Evolutionary conservation across 805 yeast genomes (phyloP).

Genomic region (Blastobotrys attinorum): DNA sequence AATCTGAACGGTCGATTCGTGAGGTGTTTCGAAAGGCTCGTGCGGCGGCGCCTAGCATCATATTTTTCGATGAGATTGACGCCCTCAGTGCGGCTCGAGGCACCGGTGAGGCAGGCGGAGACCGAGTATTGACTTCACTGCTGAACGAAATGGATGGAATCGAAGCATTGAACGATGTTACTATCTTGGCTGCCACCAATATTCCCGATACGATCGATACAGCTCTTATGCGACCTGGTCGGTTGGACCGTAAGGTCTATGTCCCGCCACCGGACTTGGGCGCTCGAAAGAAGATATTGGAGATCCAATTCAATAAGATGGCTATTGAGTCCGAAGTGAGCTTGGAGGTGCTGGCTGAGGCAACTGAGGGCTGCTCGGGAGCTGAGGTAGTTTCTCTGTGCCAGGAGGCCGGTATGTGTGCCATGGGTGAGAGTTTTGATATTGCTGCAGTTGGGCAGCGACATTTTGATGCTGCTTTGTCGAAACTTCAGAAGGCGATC

Average conservation of each 20-base stretch:
- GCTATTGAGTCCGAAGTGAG: constrained; percentile 42
- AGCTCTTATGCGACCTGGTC: constrained; percentile 90
- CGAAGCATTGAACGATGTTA: constrained; percentile 88
- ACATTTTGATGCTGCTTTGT: constrained; percentile 68
- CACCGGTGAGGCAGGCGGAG: constrained; percentile 51
- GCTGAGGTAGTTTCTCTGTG: constrained; percentile 89
- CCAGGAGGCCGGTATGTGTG: constrained; percentile 94
- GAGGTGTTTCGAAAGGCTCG: constrained; percentile 90
- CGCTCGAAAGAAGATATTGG: constrained; percentile 72
- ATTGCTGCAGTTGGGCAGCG: constrained; percentile 40
- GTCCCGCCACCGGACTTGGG: constrained; percentile 84
- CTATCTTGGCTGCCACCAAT: constrained; percentile 93
- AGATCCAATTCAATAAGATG: constrained; percentile 63
- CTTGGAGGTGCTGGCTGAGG: constrained; percentile 45
- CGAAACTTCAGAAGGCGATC: constrained; percentile 66
- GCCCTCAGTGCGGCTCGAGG: constrained; percentile 74
- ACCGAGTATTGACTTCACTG: constrained; percentile 81
- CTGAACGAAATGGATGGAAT: constrained; percentile 96
- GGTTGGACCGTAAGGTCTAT: constrained; percentile 87
- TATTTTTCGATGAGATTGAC: constrained; percentile 95
- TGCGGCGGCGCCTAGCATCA: constrained; percentile 90
- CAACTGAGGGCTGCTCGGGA: constrained; percentile 90
- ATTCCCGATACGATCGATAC: constrained; percentile 90
- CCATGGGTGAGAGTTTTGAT: constrained; percentile 70
- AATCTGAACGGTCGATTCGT: constrained; percentile 85